phyloP scores from a whole-genome alignment of 208 protist genomes.

The Leishmania lainsoni region DNA sequence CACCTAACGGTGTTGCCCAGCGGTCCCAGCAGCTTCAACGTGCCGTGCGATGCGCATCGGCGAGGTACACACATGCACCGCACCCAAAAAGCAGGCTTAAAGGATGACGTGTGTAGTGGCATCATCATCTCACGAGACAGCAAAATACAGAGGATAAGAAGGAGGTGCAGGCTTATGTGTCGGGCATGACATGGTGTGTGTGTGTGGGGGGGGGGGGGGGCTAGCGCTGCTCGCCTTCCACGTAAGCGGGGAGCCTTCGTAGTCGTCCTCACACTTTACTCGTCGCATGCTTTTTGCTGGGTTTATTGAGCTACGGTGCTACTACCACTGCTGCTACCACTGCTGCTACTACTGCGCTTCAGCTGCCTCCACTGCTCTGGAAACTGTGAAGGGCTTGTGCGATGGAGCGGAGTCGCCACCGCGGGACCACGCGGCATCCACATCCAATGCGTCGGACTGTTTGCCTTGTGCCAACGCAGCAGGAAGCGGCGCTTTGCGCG shows the following conservation, averaged over 20 bases:
- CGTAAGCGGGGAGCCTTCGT: background rate
- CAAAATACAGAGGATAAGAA: background rate
- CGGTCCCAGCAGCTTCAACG: background rate
- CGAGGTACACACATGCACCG: background rate
- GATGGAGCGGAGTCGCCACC: slow-evolving; percentile 65
- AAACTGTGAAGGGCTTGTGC: slow-evolving; percentile 62
- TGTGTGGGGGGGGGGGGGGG: too few relatives aligned
- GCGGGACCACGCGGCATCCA: slow-evolving; percentile 81
- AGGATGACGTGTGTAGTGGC: too few relatives aligned
- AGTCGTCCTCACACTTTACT: background rate
- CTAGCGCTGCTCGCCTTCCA: background rate
- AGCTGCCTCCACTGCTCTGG: slow-evolving; percentile 83
- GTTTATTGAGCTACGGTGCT: background rate
- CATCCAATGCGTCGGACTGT: slow-evolving; percentile 84
- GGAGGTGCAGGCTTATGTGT: background rate
- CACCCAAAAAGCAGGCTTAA: background rate
- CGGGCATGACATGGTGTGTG: background rate
- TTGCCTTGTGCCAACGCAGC: slow-evolving; percentile 91
- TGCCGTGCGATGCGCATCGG: background rate
- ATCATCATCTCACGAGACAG: background rate
- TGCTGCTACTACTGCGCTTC: slow-evolving; percentile 24
- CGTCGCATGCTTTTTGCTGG: background rate
- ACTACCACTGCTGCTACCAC: slow-evolving; percentile 5
- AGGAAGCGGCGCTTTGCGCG: slow-evolving; percentile 81
- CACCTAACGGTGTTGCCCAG: background rate